Evolutionary conservation across 805 yeast genomes (phyloP), one percentile per base, ranked within the genome.

Genomic region (Monosporozyma yasuniensis): DNA sequence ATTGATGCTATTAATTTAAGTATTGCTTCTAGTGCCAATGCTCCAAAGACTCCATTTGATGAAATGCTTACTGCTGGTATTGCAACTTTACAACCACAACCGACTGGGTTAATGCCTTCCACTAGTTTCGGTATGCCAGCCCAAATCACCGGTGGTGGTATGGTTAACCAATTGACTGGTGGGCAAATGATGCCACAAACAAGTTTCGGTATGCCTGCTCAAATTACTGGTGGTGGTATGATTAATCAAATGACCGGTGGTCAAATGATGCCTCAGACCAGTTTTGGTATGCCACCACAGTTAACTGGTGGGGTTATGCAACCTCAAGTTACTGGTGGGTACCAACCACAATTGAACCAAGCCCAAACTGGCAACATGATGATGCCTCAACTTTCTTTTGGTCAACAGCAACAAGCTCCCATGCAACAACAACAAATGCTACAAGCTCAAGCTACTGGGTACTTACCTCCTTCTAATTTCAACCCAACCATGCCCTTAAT

Each of bases 1-100:
- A 90, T 90, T 38, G 96, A 89, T 66, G 87, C 88, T 28, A 90
- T 91, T 59, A 85, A 81, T 59, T 84, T 89, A 62, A 74, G 80
- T 47, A 79, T 87, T 47, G 88, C 87, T 1, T 91, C 83, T 54
- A 57, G 55, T 16, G 56, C 57, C 18, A 50, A 53, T 9, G 56
- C 58, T 25, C 9, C 52, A 8, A 49, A 49, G 9, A 25, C 48
- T 12, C 75, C 77, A 7, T 73, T 73, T 53, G 76, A 72, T 48
- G 65, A 66, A 49, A 53, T 57, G 42, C 52, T 71, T 51, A 50
- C 57, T 38, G 52, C 51, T 10, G 64, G 61, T 2, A 46, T 56
- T 30, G 44, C 59, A 8, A 61, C 54, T 19, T 37, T 65, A 23
- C 71, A 69, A 54, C 66, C 71, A 23, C 74, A 70, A 48, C 63